Conservation (phyloP, 176 grass and related monocot species). For the Cenchrus americanus region DNA sequence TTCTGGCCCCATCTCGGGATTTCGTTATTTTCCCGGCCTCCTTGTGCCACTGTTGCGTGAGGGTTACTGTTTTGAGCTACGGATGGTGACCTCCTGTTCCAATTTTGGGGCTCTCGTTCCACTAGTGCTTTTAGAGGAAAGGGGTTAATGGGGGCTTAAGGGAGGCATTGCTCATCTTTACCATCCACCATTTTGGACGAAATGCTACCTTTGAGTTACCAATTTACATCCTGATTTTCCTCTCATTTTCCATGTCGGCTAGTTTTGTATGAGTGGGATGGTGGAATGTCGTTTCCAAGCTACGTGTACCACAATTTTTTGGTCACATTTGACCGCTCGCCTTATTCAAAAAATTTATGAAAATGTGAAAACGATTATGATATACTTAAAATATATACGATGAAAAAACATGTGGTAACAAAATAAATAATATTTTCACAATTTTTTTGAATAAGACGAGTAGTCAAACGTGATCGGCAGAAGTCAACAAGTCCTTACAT, state of each 20-base stretch:
- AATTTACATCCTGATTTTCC: neutral
- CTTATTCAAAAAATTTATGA: too few relatives aligned
- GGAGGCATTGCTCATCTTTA: slow-evolving; percentile 9
- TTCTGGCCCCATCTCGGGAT: neutral
- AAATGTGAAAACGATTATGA: too few relatives aligned
- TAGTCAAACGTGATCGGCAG: too few relatives aligned
- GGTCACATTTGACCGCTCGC: too few relatives aligned
- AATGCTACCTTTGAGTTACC: neutral
- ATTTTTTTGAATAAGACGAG: too few relatives aligned
- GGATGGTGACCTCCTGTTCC: neutral
- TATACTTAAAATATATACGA: too few relatives aligned
- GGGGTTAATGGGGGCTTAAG: neutral
- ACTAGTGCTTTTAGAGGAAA: slow-evolving; percentile 9
- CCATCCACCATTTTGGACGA: slow-evolving; percentile 1
- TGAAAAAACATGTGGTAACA: too few relatives aligned
- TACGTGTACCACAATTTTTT: neutral
- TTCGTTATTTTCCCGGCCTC: neutral
- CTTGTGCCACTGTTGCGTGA: slow-evolving; percentile 3
- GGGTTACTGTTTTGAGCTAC: neutral
- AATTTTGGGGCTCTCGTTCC: neutral
- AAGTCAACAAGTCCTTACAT: too few relatives aligned
- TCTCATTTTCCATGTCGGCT: neutral
- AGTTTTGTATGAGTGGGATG: neutral
- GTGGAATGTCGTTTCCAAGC: slow-evolving; percentile 24
- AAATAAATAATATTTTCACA: too few relatives aligned